Evolutionary conservation across 1,139 yeast species (phyloP).

Genomic region (Geotrichum reessii): DNA sequence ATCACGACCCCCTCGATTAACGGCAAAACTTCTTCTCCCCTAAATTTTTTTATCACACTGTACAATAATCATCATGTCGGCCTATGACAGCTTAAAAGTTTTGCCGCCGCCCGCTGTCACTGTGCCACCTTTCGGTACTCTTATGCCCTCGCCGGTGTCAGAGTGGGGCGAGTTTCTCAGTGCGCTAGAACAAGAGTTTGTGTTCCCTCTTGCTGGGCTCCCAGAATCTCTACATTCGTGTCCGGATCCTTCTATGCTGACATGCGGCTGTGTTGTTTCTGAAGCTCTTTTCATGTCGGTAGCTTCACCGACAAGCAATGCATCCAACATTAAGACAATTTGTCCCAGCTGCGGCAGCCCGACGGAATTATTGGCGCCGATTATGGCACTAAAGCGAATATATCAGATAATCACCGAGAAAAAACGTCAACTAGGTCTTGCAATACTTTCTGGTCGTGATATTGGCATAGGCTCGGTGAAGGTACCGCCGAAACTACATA

Average conservation of each 20-base stretch:
- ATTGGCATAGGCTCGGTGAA: background rate
- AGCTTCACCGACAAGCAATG: background rate
- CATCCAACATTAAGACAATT: background rate
- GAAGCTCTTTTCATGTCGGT: conserved; percentile 33
- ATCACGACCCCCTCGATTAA: background rate
- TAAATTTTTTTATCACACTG: background rate
- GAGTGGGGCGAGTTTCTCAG: conserved; percentile 32
- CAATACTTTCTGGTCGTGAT: conserved; percentile 9
- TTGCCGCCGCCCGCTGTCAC: background rate
- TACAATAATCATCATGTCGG: background rate
- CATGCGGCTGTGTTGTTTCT: conserved; percentile 71
- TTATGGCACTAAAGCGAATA: conserved; percentile 8
- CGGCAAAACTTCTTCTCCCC: background rate
- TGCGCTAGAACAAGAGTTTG: conserved; percentile 26
- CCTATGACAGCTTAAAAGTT: background rate
- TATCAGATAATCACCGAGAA: conserved; percentile 4
- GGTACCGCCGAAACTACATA: background rate
- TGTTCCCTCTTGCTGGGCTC: conserved; percentile 47
- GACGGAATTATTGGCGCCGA: conserved; percentile 15
- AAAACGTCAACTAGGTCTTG: conserved; percentile 12
- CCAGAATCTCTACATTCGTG: conserved; percentile 3
- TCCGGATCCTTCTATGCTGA: conserved; percentile 30
- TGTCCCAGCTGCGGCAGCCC: conserved; percentile 13
- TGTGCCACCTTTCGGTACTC: background rate
- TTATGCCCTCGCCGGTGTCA: conserved; percentile 17